Base-by-base conservation (phyloP, 2,329 filamentous ascomycete genomes). In the Diaporthe sp. region DNA sequence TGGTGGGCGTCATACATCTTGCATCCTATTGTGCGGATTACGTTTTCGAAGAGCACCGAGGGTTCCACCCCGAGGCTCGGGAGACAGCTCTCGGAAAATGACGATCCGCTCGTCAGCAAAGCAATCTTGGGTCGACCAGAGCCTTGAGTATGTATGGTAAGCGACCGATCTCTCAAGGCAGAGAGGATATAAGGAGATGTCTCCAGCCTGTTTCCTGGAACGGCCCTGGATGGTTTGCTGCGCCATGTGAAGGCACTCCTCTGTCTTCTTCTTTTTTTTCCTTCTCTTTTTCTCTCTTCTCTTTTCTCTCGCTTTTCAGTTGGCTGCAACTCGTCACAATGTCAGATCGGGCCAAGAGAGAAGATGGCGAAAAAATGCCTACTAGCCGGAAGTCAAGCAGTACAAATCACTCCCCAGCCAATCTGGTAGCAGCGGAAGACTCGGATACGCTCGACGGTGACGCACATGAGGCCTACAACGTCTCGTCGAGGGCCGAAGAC, bases 61-160 rank as follows among this genome's bases (percentile, higher is more conserved):
- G 61, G 39, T 22, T 46, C 61, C 61, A 65, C 61, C 61, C 61
- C 61, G 61, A 65, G 60, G 28, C 61, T 65, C 61, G 61, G 61
- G 42, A 65, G 25, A 34, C 61, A 46, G 25, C 61, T 62, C 39
- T 62, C 60, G 39, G 60, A 65, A 65, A 22, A 46, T 46, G 61
- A 34, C 61, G 25, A 46, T 19, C 25, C n/a, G 25, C 25, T 22
- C 25, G 42, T 17, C 39, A 65, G 42, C 25, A 65, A 65, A 31
- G 42, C 42, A 46, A 15, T 37, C 44, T 37, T 39, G 39, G 34
- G 42, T 74, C 37, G 34, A 70, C 39, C 42, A 65, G 61, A 65
- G 61, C 61, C 61, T 22, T 46, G 5, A 31, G 13, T 28, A 46
- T 65, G 17, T 46, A 13, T 46, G 39, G 28, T 46, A 46, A 65